Evolutionary conservation across 2,329 filamentous ascomycete genomes (phyloP).

Genomic region (Verticillium albo-atrum): DNA sequence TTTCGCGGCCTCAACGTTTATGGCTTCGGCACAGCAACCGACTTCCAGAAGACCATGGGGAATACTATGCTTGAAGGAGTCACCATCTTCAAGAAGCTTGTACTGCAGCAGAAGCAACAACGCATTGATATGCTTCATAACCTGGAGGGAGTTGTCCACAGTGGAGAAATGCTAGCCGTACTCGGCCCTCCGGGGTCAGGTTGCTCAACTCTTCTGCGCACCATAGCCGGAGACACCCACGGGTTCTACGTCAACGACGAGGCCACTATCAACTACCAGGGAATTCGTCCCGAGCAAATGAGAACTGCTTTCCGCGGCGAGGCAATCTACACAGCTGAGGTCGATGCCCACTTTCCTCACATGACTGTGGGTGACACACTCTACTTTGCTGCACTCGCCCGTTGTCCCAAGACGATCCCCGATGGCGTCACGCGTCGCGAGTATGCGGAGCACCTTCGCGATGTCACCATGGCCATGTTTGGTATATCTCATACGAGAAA

Average conservation of each 20-base stretch:
- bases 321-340: slow-evolving; percentile 51
- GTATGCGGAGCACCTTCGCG: slow-evolving; percentile 42
- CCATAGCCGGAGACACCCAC: slow-evolving; percentile 1
- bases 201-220: slow-evolving; percentile 65
- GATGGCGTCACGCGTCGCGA: slow-evolving; percentile 33
- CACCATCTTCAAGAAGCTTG: slow-evolving; percentile 16
- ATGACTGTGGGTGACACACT: slow-evolving; percentile 57
- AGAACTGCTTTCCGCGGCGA: slow-evolving; percentile 40
- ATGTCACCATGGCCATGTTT: slow-evolving; percentile 49
- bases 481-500: slow-evolving; percentile 50
- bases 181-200: slow-evolving; percentile 49
- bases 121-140: slow-evolving; percentile 43
- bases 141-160: slow-evolving; percentile 46
- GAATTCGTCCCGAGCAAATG: neutral
- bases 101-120: slow-evolving; percentile 15
- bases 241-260: neutral
- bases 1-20: slow-evolving; percentile 37
- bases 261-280: slow-evolving; percentile 1
- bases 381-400: slow-evolving; percentile 52
- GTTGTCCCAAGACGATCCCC: slow-evolving; percentile 40
- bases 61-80: slow-evolving; percentile 24
- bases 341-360: slow-evolving; percentile 57
- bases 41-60: slow-evolving; percentile 37
- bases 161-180: slow-evolving; percentile 53
- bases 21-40: slow-evolving; percentile 32